Base-by-base conservation (phyloP, 176 grass and related monocot species). In the Oryza coarctata region DNA sequence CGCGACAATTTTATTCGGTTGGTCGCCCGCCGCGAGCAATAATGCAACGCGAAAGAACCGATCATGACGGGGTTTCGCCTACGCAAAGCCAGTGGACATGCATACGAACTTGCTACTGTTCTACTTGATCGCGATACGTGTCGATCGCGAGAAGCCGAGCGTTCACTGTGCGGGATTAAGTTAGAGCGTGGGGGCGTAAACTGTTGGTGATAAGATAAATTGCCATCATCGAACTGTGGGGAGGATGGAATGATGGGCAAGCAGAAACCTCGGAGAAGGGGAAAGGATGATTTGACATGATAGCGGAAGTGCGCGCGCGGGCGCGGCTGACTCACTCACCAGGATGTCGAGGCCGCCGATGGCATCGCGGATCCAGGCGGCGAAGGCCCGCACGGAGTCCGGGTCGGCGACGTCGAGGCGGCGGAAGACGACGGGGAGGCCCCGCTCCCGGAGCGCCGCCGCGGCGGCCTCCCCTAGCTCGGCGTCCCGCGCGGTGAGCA, bases 341-440 rank as follows among this genome's bases (percentile, higher is more conserved):
- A 99, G 93, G 82, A 99, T 93, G 78, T 99, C 96, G 77, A 99
- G 67, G 7, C 88, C 85, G 76, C 91, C 90, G 83, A 93, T 8
- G 31, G 32, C 38, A 27, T 71, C 66, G 64, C 70, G 76, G 72
- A 99, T 57, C 93, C 96, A 99, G 1, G 65, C 84, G 25, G 82
- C 91, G 68, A 99, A 99, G 66, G 12, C 85, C 5, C 38, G 3
- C 63, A 99, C 92, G 50, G 96, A 99, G n/a, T 38, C 74, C 1
- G 75, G 28, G 73, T 95, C 89, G 26, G 90, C 50, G 71, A 99
- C 89, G 77, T 99, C 93, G 82, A 99, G 88, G 76, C 55, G 83
- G 70, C 77, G 84, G 81, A 85, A 91, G 67, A 30, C 29, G 38
- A 99, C 80, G 36, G 29, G 23, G 55, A 93, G 73, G 0, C 93